These are phyloP conservation scores for Phaeophleospora eucalypticola DNA, from an alignment of 2,329 filamentous ascomycete genomes.

Conservation along the genomic window DNA sequence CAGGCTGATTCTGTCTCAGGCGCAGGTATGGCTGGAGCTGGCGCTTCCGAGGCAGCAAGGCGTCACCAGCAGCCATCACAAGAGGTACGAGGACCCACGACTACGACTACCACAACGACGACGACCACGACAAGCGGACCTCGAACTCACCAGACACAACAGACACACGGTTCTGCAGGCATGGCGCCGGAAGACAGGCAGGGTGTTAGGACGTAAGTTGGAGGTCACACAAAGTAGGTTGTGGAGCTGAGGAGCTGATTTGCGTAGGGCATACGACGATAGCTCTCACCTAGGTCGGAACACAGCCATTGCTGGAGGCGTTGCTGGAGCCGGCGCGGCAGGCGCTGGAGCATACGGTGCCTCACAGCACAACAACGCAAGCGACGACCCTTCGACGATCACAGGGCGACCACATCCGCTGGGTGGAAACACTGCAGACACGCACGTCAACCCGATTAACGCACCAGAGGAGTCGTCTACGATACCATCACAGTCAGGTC, in stretches of 20 bases:
- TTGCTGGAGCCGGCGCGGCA: constrained; percentile 25
- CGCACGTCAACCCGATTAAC: constrained; percentile 10
- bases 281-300: constrained; percentile 31
- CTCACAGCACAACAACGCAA: constrained; percentile 2
- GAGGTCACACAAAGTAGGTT: background rate
- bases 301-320: constrained; percentile 31
- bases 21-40: constrained; percentile 4
- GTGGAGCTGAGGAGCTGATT: background rate
- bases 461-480: constrained; percentile 2
- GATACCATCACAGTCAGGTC: background rate
- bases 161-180: background rate
- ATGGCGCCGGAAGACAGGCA: background rate
- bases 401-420: constrained; percentile 5
- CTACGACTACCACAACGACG: constrained; percentile 1
- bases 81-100: background rate
- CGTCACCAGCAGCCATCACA: background rate
- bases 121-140: background rate
- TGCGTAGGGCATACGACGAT: background rate
- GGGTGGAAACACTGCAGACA: background rate
- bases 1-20: constrained; percentile 3
- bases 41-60: background rate
- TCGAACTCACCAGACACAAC: background rate
- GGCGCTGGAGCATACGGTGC: constrained; percentile 10
- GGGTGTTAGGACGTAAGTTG: background rate
- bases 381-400: background rate